A percentile compares a stretch with the other conserved stretches of the same genome.
These are phyloP conservation scores for Psidium friedrichsthalianum DNA, from an alignment of 345 rosid species.

Conservation along the genomic window DNA sequence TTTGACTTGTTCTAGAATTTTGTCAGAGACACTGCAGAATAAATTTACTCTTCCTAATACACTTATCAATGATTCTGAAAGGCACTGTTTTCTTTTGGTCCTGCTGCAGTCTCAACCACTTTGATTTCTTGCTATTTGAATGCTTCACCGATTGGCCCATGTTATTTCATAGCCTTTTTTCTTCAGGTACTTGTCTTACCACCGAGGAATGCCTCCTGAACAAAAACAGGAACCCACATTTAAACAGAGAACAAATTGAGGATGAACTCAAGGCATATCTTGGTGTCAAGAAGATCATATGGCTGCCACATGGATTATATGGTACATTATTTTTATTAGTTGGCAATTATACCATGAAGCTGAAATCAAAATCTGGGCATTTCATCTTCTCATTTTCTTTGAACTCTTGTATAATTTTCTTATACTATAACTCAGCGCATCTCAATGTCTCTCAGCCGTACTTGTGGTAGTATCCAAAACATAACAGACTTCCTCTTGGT, in stretches of 20 bases:
- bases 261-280: slow-evolving; percentile 66
- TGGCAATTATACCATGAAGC: not conserved
- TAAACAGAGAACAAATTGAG: slow-evolving; percentile 73
- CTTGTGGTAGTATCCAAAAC: not conserved
- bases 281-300: slow-evolving; percentile 55
- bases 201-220: slow-evolving; percentile 93
- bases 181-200: slow-evolving; percentile 79
- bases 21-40: not conserved
- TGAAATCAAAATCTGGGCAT: not conserved
- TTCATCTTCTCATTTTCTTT: not conserved
- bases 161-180: not conserved
- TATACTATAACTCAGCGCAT: not conserved
- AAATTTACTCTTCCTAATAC: not conserved
- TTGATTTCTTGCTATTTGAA: not conserved
- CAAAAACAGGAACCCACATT: slow-evolving; percentile 69
- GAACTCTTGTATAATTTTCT: not conserved
- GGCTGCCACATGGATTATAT: slow-evolving; percentile 81
- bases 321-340: slow-evolving; percentile 25
- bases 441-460: not conserved
- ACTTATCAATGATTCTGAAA: not conserved
- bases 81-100: not conserved
- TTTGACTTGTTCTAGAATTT: not conserved
- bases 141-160: not conserved
- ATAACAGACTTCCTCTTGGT: not conserved
- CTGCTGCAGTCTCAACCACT: not conserved